Evolutionary conservation across 306 rosid genomes (phyloP), one percentile per base, ranked within the genome.

Genomic region (Acacia confusa): DNA sequence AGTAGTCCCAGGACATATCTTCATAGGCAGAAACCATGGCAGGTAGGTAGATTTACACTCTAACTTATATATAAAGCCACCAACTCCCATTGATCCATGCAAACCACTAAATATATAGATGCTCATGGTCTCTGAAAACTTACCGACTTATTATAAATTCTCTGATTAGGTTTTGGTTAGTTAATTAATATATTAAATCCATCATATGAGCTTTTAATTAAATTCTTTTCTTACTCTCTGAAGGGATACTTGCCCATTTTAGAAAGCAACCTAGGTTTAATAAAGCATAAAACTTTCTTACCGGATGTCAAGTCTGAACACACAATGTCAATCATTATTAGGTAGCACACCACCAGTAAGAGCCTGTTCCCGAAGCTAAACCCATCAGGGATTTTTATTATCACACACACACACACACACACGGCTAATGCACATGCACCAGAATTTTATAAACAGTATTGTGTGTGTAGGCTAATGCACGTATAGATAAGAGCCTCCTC

Each of bases 231-330:
- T 70, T 66, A 60, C 5, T 47, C 36, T 20, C 6, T 75, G 71
- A 32, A 53, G 66, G 28, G 57, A 38, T 72, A 67, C 50, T 75
- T 82, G 24, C 83, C 82, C 63, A 75, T 58, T 82, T 79, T 71
- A 72, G 89, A 86, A 47, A 57, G 64, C 27, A n/a, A 22, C 3
- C 64, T 28, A 76, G 73, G 63, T 55, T 74, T 13, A 40, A 50
- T 69, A 30, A 15, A 69, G 78, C 34, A 47, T 30, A 70, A 67
- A 25, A 52, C 24, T 41, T 76, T 63, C 69, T 84, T 65, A 52
- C 72, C 47, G 32, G 8, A 27, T 57, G 80, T 82, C 75, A 30
- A 38, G 41, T 24, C 57, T 75, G 53, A 34, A 75, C 57, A 40
- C 69, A 41, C 41, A 36, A 36, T 68, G 65, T 52, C 28, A 73